Evolutionary conservation across 345 rosid species (phyloP).

Genomic region (Physaria fendleri): DNA sequence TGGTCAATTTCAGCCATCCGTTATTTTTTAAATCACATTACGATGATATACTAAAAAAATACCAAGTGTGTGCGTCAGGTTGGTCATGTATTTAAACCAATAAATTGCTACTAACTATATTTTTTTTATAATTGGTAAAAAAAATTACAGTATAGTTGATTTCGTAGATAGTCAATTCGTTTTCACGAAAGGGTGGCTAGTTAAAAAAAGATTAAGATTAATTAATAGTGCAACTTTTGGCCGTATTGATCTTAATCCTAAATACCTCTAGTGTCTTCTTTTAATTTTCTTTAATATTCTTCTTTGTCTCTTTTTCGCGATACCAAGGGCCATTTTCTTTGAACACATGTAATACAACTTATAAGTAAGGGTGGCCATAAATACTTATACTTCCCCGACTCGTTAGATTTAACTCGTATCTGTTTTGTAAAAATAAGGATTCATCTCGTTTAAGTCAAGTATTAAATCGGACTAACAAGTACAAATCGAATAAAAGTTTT

Average conservation of each 20-base stretch:
- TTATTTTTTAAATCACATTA: neutral
- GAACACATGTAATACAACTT: slow-evolving; percentile 10
- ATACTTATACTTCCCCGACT: no score
- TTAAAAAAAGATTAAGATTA: neutral
- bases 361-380: no score
- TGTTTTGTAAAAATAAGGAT: no score
- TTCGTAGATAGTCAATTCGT: slow-evolving; percentile 28
- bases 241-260: slow-evolving; percentile 4
- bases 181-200: slow-evolving; percentile 27
- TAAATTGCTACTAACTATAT: slow-evolving; percentile 1
- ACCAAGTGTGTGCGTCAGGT: slow-evolving; percentile 6
- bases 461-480: no score
- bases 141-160: slow-evolving; percentile 13
- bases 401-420: no score
- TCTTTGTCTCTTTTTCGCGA: neutral
- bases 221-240: slow-evolving; percentile 14
- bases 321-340: slow-evolving; percentile 25
- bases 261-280: slow-evolving; percentile 13
- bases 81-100: neutral
- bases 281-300: neutral
- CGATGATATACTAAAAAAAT: neutral
- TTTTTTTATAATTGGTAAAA: neutral
- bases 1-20: slow-evolving; percentile 20
- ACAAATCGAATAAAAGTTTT: no score
- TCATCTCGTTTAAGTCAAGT: no score